Percentiles rank a stretch among this genome's conserved stretches.
phyloP scores from a whole-genome alignment of 2,329 filamentous ascomycete species.

The Neonectria hederae region DNA sequence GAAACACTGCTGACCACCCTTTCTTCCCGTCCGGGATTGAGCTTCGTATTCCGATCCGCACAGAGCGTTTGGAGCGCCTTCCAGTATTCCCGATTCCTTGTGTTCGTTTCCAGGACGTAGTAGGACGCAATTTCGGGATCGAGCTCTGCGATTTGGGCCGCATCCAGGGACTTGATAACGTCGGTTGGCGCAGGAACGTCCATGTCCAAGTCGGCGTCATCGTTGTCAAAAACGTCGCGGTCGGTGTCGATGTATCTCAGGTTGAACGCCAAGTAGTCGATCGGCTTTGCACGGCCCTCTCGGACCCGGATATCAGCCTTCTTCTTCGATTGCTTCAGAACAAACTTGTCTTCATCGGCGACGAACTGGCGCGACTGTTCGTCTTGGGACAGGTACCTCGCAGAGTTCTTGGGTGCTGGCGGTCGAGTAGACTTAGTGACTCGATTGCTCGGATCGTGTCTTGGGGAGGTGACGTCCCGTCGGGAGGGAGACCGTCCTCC shows the following conservation, averaged over 20 bases:
- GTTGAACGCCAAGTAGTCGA: conserved; percentile 93
- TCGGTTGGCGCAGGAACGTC: conserved; percentile 81
- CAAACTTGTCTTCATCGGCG: conserved; percentile 94
- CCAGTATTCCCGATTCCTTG: conserved; percentile 88
- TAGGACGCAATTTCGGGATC: conserved; percentile 86
- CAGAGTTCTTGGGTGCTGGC: conserved; percentile 42
- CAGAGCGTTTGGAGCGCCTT: conserved; percentile 88
- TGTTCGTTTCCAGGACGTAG: conserved; percentile 80
- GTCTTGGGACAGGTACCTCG: conserved; percentile 73
- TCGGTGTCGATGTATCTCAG: conserved; percentile 88
- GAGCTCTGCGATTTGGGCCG: conserved; percentile 75
- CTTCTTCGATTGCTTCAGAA: conserved; percentile 96
- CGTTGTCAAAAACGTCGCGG: conserved; percentile 85
- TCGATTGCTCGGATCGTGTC: conserved; percentile 64
- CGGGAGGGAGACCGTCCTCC: conserved; percentile 54
- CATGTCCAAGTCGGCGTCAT: conserved; percentile 76
- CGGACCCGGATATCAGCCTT: conserved; percentile 95
- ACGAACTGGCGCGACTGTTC: conserved; percentile 86
- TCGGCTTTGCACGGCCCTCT: conserved; percentile 88
- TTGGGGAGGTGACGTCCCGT: conserved; percentile 64
- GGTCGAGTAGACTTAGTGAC: conserved; percentile 59
- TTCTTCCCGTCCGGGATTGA: conserved; percentile 70
- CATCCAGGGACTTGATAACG: conserved; percentile 78
- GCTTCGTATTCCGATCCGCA: conserved; percentile 75
- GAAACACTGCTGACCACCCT: conserved; percentile 84